phyloP scores from a whole-genome alignment of 768 basidiomycete genomes.

The Boletellus emodensis region DNA sequence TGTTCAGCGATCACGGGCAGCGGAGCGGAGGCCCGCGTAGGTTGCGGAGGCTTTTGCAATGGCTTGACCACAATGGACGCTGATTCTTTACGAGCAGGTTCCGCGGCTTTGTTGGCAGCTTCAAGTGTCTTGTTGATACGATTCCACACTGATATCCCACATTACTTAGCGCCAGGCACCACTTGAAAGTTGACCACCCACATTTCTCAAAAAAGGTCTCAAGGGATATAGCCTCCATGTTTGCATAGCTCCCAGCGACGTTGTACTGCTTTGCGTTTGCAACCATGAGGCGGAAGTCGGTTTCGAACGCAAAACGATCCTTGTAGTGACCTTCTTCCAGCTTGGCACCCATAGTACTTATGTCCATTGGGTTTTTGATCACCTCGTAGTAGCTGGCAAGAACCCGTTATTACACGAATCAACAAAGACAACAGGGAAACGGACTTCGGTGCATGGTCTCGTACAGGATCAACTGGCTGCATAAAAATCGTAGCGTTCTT shows the following conservation, averaged over 20 bases:
- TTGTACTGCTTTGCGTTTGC: constrained; percentile 88
- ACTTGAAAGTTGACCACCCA: constrained; percentile 37
- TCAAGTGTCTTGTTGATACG: constrained; percentile 83
- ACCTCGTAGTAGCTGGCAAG: constrained; percentile 79
- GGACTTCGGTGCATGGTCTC: constrained; percentile 86
- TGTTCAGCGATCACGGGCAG: constrained; percentile 21
- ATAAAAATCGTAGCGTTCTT: constrained; percentile 74
- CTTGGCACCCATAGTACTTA: constrained; percentile 84
- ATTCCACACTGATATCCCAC: constrained; percentile 64
- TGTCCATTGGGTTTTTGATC: constrained; percentile 92
- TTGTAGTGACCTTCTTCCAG: constrained; percentile 83
- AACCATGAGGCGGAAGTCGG: constrained; percentile 87
- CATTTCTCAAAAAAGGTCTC: constrained; percentile 85
- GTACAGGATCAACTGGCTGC: constrained; percentile 93
- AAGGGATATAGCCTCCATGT: constrained; percentile 69
- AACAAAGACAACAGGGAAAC: constrained; percentile 2
- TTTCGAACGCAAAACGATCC: constrained; percentile 76
- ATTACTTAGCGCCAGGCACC: constrained; percentile 7
- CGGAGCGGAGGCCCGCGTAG: constrained; percentile 7
- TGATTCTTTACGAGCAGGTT: constrained; percentile 20
- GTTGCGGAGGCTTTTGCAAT: constrained; percentile 16
- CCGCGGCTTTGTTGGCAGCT: constrained; percentile 48
- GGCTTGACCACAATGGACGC: constrained; percentile 26
- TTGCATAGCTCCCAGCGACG: constrained; percentile 60
- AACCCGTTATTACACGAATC: neutral